Evolutionary conservation across 495 filamentous ascomycete genomes (phyloP), one percentile per base, ranked within the genome.

Genomic region (Lepidopterella palustris): DNA sequence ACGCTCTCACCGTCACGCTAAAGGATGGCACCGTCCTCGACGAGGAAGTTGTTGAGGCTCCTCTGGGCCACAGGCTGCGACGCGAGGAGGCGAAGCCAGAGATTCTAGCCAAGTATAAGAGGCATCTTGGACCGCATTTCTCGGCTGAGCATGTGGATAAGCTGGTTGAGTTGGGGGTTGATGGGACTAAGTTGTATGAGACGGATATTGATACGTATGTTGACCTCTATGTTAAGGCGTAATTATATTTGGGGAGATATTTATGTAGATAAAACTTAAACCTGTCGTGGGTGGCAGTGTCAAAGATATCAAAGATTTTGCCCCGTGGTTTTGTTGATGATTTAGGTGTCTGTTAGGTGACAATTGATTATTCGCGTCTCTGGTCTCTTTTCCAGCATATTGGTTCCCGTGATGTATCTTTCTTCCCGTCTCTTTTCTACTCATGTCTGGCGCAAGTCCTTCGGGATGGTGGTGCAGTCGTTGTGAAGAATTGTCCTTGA

Each of bases 51-150:
- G 86, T 98, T 29, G 91, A 97, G 78, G 93, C 95, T 32, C 93
- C 93, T 32, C 82, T 98, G 51, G 93, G 93, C 57, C 93, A 98
- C 78, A 87, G 85, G 62, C 80, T 95, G 65, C 82, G 93, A 59
- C 85, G 93, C 68, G 89, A 93, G 70, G 93, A 98, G 80, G 93
- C 95, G 62, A 98, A 97, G 80, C 93, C 93, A 42, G 86, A 96
- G 71, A 95, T 98, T 58, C 72, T 97, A 59, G 84, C 82, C 65
- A 98, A 98, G 80, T 98, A 93, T 76, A 86, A 90, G 84, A 83
- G 89, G 67, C 95, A 97, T 76, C 74, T 97, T 23, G 81, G 82
- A 67, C 87, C 87, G 15, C 92, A 95, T 77, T 96, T 87, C 68
- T 77, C 82, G 55, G 76, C 87, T 73, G 78, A 79, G 29, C 85